Conservation (phyloP, 2,329 filamentous ascomycete species). For the Immersiporthe knoxdaviesiana region DNA sequence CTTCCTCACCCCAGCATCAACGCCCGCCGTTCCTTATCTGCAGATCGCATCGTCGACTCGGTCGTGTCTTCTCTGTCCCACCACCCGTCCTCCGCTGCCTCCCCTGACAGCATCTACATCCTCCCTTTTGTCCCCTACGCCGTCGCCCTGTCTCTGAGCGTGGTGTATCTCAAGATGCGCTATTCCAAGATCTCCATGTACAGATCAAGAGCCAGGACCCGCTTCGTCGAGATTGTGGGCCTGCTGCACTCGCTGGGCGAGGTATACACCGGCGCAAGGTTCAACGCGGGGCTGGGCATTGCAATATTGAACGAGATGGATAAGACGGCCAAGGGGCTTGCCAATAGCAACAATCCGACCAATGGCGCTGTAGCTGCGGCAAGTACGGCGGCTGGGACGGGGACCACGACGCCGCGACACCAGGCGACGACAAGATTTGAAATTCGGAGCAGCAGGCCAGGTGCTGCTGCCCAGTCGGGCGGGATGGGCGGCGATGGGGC, state of each 20-base stretch:
- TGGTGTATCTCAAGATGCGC: constrained; percentile 67
- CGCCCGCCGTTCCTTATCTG: constrained; percentile 59
- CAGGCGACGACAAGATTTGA: background rate
- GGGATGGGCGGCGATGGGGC: background rate
- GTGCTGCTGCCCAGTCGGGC: background rate
- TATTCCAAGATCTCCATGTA: constrained; percentile 64
- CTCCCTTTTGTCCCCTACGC: constrained; percentile 66
- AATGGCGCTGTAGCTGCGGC: constrained; percentile 23
- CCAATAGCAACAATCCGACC: background rate
- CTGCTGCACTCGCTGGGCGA: constrained; percentile 57
- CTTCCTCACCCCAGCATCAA: constrained; percentile 54
- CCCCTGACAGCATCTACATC: constrained; percentile 46
- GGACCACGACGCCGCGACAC: background rate
- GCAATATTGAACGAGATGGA: constrained; percentile 60
- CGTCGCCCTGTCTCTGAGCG: constrained; percentile 62
- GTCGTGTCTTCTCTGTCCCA: constrained; percentile 47
- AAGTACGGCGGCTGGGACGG: constrained; percentile 25
- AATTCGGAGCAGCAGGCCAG: background rate
- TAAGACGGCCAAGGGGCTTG: constrained; percentile 51
- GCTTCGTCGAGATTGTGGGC: constrained; percentile 58
- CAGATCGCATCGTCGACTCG: constrained; percentile 60
- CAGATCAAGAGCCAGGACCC: constrained; percentile 55
- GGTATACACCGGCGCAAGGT: constrained; percentile 60
- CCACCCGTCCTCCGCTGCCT: background rate
- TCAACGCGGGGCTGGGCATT: constrained; percentile 59